These are phyloP conservation scores for Bertia moriformis DNA, from an alignment of 2,329 filamentous ascomycete species.

Conservation along the genomic window DNA sequence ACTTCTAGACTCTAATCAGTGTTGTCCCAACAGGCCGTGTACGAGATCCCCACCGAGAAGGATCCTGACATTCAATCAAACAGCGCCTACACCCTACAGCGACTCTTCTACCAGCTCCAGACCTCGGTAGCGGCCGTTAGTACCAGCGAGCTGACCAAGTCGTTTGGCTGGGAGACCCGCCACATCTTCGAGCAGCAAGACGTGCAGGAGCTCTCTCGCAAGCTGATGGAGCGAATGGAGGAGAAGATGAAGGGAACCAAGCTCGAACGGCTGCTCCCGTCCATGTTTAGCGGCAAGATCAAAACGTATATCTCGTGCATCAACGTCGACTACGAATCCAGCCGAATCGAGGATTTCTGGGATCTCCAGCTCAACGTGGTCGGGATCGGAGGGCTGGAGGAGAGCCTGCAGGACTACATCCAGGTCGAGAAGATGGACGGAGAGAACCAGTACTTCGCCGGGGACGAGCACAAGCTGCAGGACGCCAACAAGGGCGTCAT, in stretches of 20 bases:
- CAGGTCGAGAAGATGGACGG: conserved; percentile 93
- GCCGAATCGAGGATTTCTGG: conserved; percentile 93
- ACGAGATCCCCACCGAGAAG: conserved; percentile 84
- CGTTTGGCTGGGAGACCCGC: conserved; percentile 93
- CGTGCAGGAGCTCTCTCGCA: conserved; percentile 88
- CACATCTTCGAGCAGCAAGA: conserved; percentile 99
- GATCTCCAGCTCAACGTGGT: conserved; percentile 95
- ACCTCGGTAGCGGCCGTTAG: conserved; percentile 71
- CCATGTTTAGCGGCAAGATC: conserved; percentile 92
- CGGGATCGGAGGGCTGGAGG: conserved; percentile 80
- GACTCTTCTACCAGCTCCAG: conserved; percentile 88
- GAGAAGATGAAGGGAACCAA: conserved; percentile 95
- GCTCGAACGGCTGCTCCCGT: conserved; percentile 73
- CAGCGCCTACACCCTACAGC: conserved; percentile 84
- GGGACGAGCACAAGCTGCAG: conserved; percentile 77
- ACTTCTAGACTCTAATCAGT: conserved; percentile 5
- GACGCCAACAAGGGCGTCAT: conserved; percentile 97
- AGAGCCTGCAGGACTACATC: conserved; percentile 92
- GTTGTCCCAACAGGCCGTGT: no score
- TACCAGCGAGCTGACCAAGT: conserved; percentile 85
- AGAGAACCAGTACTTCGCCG: conserved; percentile 95
- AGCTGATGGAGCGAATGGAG: conserved; percentile 93
- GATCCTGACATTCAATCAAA: conserved; percentile 71
- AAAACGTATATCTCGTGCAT: conserved; percentile 99
- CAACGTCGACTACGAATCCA: conserved; percentile 94